A percentile compares a stretch with the other conserved stretches of the same genome.
Conservation (phyloP, 176 grass and related monocot genomes). For the Urochloa ruziziensis region DNA sequence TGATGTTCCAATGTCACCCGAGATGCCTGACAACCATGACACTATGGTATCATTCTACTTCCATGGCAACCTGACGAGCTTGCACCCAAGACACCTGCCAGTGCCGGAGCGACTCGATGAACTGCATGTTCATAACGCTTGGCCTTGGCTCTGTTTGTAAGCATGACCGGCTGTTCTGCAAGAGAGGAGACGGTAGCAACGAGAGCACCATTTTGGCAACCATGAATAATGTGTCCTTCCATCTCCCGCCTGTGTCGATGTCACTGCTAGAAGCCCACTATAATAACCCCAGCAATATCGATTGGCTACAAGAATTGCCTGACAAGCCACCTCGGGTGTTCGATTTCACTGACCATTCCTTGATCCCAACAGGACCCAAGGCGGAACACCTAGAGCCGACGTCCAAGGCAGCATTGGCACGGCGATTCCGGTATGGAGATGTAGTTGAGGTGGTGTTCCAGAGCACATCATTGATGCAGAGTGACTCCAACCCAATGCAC, state of each 20-base stretch:
- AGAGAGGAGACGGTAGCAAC: not conserved
- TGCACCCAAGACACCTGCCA: not conserved
- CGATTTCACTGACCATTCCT: not conserved
- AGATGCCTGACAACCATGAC: not conserved
- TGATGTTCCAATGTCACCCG: not conserved
- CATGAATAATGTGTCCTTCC: conserved; percentile 18
- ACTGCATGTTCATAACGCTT: not conserved
- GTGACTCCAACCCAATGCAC: conserved; percentile 51
- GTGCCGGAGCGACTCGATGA: not conserved
- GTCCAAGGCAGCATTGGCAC: not conserved
- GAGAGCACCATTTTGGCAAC: not conserved
- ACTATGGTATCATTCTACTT: not conserved
- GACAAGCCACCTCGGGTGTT: not conserved
- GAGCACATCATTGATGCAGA: conserved; percentile 26
- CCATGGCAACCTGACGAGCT: not conserved
- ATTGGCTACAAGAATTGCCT: not conserved
- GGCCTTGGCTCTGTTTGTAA: not conserved
- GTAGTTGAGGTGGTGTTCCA: conserved; percentile 36
- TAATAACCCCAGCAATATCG: not conserved
- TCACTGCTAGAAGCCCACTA: not conserved
- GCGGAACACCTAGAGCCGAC: not conserved
- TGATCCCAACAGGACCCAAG: not conserved
- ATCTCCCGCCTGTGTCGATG: not conserved
- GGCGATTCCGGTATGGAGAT: not conserved
- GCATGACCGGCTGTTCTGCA: not conserved